Evolutionary conservation across 805 yeast genomes (phyloP).

Genomic region (Cyberlindnera bimundalis): DNA sequence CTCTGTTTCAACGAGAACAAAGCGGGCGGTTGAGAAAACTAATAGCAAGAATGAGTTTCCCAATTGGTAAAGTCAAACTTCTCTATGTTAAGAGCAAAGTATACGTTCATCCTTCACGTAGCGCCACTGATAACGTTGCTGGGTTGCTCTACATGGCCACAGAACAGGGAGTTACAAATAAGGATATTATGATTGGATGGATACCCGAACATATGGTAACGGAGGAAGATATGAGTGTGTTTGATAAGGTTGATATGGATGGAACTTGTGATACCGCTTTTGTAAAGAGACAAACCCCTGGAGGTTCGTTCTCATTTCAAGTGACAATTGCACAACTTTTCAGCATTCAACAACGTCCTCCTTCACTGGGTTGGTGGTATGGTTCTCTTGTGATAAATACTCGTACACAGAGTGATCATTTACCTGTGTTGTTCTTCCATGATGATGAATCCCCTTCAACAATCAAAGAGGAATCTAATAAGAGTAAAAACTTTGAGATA

Average conservation of each 20-base stretch:
- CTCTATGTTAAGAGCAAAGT: conserved; percentile 60
- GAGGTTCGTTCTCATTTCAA: conserved; percentile 63
- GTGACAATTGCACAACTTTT: conserved; percentile 57
- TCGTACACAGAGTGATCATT: conserved; percentile 50
- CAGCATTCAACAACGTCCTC: conserved; percentile 80
- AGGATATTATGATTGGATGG: conserved; percentile 63
- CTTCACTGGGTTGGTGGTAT: conserved; percentile 86
- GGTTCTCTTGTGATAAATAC: conserved; percentile 82
- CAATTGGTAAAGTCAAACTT: conserved; percentile 27
- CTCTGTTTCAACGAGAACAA: background rate
- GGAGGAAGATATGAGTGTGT: conserved; percentile 43
- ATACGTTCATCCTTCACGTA: conserved; percentile 76
- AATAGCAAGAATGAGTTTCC: conserved; percentile 7
- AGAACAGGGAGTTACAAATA: conserved; percentile 46
- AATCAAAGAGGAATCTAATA: conserved; percentile 50
- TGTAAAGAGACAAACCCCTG: conserved; percentile 50
- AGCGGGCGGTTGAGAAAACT: conserved; percentile 1
- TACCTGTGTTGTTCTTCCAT: conserved; percentile 89
- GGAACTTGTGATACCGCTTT: conserved; percentile 22
- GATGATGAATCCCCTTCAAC: conserved; percentile 85
- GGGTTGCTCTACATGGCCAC: conserved; percentile 71
- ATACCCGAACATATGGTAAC: conserved; percentile 54
- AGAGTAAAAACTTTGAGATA: conserved; percentile 69
- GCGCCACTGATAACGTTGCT: conserved; percentile 69
- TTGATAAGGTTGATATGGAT: conserved; percentile 46